Percentiles rank a stretch among this genome's conserved stretches.
Evolutionary conservation across 306 rosid genomes (phyloP).

Genomic region (barrel medic (Medicago truncatula)): MtrunA17r5.0-ANR NC_053047.1:33266001-33266500

Average conservation of each 20-base stretch:
- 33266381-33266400: slow-evolving; percentile 1
- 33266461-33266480: slow-evolving; percentile 32
- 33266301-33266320: not conserved
- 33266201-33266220: not conserved
- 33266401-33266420: slow-evolving; percentile 32
- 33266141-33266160: slow-evolving; percentile 26
- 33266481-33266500: slow-evolving; percentile 37
- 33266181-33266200: not conserved
- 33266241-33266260: not conserved
- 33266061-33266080: not conserved
- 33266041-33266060: not conserved
- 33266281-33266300: not conserved
- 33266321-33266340: slow-evolving; percentile 2
- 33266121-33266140: slow-evolving; percentile 13
- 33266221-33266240: no score
- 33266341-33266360: not conserved
- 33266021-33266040: not conserved
- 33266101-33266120: slow-evolving; percentile 37
- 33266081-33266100: slow-evolving; percentile 16
- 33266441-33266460: slow-evolving; percentile 42
- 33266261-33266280: not conserved
- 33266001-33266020: no score
- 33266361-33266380: not conserved
- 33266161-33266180: slow-evolving; percentile 2
- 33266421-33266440: slow-evolving; percentile 11